These are phyloP conservation scores for Tagetes erecta DNA, from an alignment of 129 eudicot species.

Conservation along the genomic window DNA sequence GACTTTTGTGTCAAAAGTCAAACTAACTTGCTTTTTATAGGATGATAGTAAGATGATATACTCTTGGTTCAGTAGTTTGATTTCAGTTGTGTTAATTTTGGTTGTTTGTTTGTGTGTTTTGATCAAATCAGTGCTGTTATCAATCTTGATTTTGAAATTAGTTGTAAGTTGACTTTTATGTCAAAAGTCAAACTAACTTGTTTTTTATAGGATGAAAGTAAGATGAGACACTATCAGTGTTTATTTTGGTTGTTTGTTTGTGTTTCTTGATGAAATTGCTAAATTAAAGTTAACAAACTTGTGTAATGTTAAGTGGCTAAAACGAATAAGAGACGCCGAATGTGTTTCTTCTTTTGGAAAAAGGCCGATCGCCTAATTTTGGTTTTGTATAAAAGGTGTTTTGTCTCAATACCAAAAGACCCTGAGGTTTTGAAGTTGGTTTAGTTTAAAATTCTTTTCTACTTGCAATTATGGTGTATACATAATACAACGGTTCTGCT, in stretches of 20 bases:
- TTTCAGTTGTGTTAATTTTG: background rate
- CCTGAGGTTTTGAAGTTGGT: background rate
- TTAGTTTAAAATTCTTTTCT: constrained; percentile 2
- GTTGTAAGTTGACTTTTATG: constrained; percentile 16
- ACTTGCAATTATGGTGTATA: background rate
- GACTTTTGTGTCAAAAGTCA: background rate
- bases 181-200: background rate
- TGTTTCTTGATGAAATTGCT: background rate
- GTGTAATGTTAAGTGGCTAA: background rate
- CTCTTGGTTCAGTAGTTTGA: background rate
- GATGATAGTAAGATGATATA: background rate
- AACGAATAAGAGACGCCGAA: background rate
- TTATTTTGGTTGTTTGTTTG: constrained; percentile 14
- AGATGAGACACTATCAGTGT: background rate
- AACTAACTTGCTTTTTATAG: background rate
- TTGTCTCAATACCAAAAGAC: constrained; percentile 1
- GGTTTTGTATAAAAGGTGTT: background rate
- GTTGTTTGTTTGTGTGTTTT: constrained; percentile 11
- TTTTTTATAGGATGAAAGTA: background rate
- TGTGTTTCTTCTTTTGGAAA: background rate
- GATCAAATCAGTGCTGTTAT: constrained; percentile 6
- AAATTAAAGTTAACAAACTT: background rate
- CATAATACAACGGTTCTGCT: background rate
- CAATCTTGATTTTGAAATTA: constrained; percentile 6
- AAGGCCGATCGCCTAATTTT: background rate